Evolutionary conservation across 441 rosid species (phyloP).

Genomic region (Populus trichocarpa): DNA sequence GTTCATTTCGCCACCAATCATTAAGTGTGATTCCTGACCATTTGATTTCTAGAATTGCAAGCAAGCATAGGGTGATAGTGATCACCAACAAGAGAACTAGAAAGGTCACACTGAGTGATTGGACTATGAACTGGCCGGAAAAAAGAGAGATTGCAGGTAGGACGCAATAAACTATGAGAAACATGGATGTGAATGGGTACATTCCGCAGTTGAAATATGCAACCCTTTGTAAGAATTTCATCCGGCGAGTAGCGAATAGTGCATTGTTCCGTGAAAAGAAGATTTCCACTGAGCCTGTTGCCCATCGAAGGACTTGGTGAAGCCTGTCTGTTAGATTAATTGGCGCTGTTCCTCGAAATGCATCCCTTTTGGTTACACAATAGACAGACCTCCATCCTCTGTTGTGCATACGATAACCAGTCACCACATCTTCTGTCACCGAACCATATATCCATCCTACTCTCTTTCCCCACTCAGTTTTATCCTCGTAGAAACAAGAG

Average conservation of each 20-base stretch:
- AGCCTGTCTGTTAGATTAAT: conserved; percentile 70
- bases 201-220: conserved; percentile 73
- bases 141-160: conserved; percentile 68
- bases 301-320: conserved; percentile 82
- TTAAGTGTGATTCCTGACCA: conserved; percentile 70
- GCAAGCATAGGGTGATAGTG: conserved; percentile 52
- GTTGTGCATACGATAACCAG: conserved; percentile 77
- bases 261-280: conserved; percentile 79
- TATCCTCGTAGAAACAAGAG: conserved; percentile 81
- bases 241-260: conserved; percentile 43
- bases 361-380: conserved; percentile 67
- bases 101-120: conserved; percentile 43
- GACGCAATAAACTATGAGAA: conserved; percentile 65
- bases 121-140: conserved; percentile 67
- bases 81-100: conserved; percentile 54
- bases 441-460: conserved; percentile 81
- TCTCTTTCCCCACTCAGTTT: conserved; percentile 70
- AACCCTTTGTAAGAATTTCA: conserved; percentile 65
- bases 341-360: conserved; percentile 70
- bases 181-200: conserved; percentile 76
- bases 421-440: conserved; percentile 73
- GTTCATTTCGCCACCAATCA: conserved; percentile 79
- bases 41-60: conserved; percentile 62
- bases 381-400: conserved; percentile 73
- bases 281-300: conserved; percentile 78